Evolutionary conservation across 1,284 basidiomycete species (phyloP), one percentile per base, ranked within the genome.

Genomic region (Chalciporus sp.): DNA sequence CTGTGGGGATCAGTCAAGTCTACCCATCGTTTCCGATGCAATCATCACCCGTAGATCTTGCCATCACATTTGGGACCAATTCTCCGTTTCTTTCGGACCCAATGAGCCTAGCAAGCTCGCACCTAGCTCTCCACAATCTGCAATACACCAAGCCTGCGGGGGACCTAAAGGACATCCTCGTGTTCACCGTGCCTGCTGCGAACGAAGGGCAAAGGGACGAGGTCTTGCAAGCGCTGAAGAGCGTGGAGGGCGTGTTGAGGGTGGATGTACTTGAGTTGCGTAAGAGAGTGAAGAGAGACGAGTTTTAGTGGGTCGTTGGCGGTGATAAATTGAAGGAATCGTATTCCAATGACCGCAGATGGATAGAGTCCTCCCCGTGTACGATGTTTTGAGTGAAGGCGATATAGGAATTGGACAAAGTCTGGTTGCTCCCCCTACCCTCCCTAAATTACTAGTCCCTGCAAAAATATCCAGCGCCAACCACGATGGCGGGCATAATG

Each of bases 51-150:
- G n/a, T 64, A 12, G 56, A 56, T 45, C 57, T 69, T 31, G 65
- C 67, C 2, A 37, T 67, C 35, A 65, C 65, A 4, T 64, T 67
- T 46, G 46, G 56, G 11, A 27, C 51, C 1, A 42, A 61, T 7
- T 69, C 63, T 1, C 58, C 63, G 2, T 66, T 67, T 42, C 58
- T 68, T 3, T 52, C 59, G 29, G 47, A 63, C 41, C 64, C 65
- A 8, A 44, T 61, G 17, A 59, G 53, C 42, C 49, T 71, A 37
- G 47, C 56, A 23, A 33, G 17, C 20, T 35, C 60, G 27, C 57
- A 61, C 51, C 60, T 56, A 10, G 47, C 55, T 19, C 59, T 67
- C 5, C 51, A 57, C 43, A 28, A 51, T 19, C 49, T 68, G 31
- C 59, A 59, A 33, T 64, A 61, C 19, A n/a, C 57, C 39, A 61